Conservation (phyloP, 495 filamentous ascomycete species). For the Penicillium manginii region DNA sequence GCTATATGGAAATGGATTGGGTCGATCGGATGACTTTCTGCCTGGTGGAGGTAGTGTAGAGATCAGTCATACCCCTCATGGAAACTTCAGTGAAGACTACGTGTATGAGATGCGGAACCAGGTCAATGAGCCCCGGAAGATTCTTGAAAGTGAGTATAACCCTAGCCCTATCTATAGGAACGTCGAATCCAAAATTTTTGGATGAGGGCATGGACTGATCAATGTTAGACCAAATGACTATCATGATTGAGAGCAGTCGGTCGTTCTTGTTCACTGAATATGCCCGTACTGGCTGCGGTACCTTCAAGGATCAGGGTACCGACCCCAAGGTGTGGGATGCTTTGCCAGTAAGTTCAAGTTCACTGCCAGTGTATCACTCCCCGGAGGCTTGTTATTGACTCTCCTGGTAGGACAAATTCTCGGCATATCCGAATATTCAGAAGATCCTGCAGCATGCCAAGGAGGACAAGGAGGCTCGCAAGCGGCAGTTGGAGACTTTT, state of each 20-base stretch:
- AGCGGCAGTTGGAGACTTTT: conserved; percentile 29
- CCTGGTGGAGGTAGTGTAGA: conserved; percentile 48
- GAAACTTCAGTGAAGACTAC: conserved; percentile 47
- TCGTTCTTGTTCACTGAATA: conserved; percentile 48
- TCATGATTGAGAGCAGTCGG: conserved; percentile 48
- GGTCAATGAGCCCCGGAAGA: conserved; percentile 44
- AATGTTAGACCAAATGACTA: conserved; percentile 24
- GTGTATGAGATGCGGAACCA: conserved; percentile 44
- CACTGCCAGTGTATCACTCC: too few species aligned
- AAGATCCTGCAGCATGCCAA: conserved; percentile 37
- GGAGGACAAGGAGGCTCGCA: conserved; percentile 35
- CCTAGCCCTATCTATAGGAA: not conserved
- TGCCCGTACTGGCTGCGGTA: conserved; percentile 39
- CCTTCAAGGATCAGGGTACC: conserved; percentile 40
- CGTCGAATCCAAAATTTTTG: too few species aligned
- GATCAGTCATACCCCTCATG: conserved; percentile 46
- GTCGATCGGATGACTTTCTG: conserved; percentile 44
- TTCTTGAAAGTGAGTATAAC: conserved; percentile 35
- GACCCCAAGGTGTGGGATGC: conserved; percentile 47
- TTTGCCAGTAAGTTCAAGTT: conserved; percentile 33
- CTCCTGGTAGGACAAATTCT: conserved; percentile 37
- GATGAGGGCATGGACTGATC: not conserved
- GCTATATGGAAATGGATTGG: conserved; percentile 45
- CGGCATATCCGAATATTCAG: conserved; percentile 39
- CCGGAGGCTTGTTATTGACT: too few species aligned